Percentiles rank a stretch among this genome's conserved stretches.
These are phyloP conservation scores for Stephanocyclus meneghinianus DNA, from an alignment of 352 stramenopile genomes.

Conservation along the genomic window DNA sequence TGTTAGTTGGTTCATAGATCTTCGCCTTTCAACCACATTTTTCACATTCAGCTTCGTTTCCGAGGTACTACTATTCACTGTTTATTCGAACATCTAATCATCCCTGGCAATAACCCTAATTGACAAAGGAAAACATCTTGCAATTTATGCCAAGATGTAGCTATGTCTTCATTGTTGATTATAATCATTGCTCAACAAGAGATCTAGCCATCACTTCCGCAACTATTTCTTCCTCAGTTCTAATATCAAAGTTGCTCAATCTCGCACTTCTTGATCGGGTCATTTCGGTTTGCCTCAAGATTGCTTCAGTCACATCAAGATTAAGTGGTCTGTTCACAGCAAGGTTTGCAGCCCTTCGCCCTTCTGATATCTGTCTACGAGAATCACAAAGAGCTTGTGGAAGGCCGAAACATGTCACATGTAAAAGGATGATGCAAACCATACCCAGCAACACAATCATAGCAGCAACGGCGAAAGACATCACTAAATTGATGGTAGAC, in stretches of 20 bases:
- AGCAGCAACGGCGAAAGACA: background rate
- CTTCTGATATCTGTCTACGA: too few species aligned
- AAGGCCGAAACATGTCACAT: too few species aligned
- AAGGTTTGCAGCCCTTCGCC: too few species aligned
- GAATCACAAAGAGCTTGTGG: too few species aligned
- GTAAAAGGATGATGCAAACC: background rate
- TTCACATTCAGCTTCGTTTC: too few species aligned
- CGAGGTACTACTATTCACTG: too few species aligned
- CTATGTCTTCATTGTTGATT: background rate
- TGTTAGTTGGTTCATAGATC: too few species aligned
- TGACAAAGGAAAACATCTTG: background rate
- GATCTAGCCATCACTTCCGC: conserved; percentile 43
- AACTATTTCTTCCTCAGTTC: conserved; percentile 39
- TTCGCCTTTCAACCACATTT: too few species aligned
- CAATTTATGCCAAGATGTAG: background rate
- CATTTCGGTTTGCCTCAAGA: background rate
- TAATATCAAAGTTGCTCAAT: background rate
- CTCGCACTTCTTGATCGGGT: background rate
- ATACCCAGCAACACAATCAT: background rate
- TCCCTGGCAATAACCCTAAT: background rate
- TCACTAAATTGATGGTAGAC: background rate
- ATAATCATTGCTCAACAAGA: conserved; percentile 29
- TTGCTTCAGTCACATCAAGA: background rate
- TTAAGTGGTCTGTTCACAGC: too few species aligned
- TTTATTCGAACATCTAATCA: too few species aligned